Percentiles rank a stretch among this genome's conserved stretches.
Evolutionary conservation across 2,329 filamentous ascomycete species (phyloP).

Genomic region (Fusarium continuum): DNA sequence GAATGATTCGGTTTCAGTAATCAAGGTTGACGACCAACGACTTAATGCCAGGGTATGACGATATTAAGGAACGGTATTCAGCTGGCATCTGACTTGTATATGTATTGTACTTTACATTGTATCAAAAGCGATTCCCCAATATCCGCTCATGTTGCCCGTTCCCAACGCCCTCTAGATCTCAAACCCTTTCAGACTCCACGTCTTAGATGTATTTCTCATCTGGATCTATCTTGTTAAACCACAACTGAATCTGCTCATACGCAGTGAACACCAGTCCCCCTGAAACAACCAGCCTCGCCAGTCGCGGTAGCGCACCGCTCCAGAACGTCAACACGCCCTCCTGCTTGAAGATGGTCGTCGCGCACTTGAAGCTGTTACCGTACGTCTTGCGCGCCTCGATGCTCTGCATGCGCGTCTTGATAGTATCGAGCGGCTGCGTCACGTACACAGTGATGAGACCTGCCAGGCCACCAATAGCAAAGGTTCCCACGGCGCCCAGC

Average conservation of each 20-base stretch:
- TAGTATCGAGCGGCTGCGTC: slow-evolving; percentile 82
- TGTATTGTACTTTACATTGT: slow-evolving; percentile 41
- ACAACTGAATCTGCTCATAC: slow-evolving; percentile 88
- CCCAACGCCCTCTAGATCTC: slow-evolving; percentile 23
- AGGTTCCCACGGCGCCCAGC: slow-evolving; percentile 85
- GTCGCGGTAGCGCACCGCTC: slow-evolving; percentile 87
- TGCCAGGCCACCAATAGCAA: slow-evolving; percentile 87
- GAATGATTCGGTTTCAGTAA: slow-evolving; percentile 67
- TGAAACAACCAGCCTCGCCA: slow-evolving; percentile 86
- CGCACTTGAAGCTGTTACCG: slow-evolving; percentile 88
- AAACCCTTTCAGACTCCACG: background rate
- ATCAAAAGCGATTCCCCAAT: slow-evolving; percentile 36
- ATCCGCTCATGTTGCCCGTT: slow-evolving; percentile 4
- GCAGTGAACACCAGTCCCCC: slow-evolving; percentile 98
- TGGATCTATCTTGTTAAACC: slow-evolving; percentile 83
- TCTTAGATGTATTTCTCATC: slow-evolving; percentile 81
- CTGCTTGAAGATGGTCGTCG: slow-evolving; percentile 82
- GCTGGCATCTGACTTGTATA: slow-evolving; percentile 34
- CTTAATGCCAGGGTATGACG: slow-evolving; percentile 22
- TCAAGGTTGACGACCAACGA: slow-evolving; percentile 22
- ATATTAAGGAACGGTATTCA: slow-evolving; percentile 30
- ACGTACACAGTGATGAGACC: slow-evolving; percentile 90
- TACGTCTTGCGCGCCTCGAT: slow-evolving; percentile 84
- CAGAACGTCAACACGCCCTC: slow-evolving; percentile 92
- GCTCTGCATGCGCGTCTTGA: slow-evolving; percentile 99